phyloP scores from a whole-genome alignment of 2,329 filamentous ascomycete species.

The Fusarium oligoseptatum region DNA sequence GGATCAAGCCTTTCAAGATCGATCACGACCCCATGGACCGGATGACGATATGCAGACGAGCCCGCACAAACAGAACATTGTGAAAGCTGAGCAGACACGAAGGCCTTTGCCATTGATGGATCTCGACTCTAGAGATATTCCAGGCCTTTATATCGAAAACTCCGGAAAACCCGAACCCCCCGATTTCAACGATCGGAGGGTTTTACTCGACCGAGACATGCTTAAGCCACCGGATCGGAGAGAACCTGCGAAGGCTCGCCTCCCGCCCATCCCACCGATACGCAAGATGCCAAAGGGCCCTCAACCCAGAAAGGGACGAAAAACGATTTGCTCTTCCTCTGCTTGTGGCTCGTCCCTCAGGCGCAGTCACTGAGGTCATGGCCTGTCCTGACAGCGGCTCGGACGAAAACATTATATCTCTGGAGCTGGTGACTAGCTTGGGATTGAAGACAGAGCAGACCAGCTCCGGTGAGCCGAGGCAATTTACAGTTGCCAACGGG shows the following conservation, averaged over 20 bases:
- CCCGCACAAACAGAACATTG: neutral
- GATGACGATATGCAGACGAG: neutral
- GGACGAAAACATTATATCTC: constrained; percentile 14
- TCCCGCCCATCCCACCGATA: no score
- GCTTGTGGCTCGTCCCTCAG: accelerated
- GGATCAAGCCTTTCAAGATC: neutral
- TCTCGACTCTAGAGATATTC: no score
- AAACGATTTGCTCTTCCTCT: constrained; percentile 4
- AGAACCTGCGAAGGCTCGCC: no score
- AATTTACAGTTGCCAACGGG: constrained; percentile 4
- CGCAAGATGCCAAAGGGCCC: no score
- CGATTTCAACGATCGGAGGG: no score
- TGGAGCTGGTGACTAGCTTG: neutral
- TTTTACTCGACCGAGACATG: no score
- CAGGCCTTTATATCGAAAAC: no score
- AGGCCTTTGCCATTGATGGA: no score
- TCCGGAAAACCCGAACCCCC: no score
- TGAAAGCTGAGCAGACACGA: neutral
- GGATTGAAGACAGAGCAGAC: neutral
- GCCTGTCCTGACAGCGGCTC: constrained; percentile 14
- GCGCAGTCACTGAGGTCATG: neutral
- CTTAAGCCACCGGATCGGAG: no score
- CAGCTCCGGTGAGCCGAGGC: neutral
- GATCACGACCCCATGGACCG: neutral
- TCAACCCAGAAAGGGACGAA: neutral